Base-by-base conservation (phyloP, 1,139 yeast genomes). In the Scheffersomyces parashehatae region DNA sequence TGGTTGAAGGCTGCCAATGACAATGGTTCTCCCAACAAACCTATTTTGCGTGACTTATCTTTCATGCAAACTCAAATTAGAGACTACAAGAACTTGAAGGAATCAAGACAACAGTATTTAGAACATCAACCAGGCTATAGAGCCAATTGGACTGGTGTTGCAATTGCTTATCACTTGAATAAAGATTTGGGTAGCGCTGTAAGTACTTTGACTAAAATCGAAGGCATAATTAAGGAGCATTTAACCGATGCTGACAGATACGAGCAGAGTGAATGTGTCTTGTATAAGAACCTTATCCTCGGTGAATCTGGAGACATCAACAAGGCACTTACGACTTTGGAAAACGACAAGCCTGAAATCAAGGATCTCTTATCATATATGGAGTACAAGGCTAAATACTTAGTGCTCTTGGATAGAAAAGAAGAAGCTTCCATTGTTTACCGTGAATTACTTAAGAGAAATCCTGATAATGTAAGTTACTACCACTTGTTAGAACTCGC, bases 131-230 rank as follows among this genome's bases (percentile, higher is more conserved):
- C 96, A 10, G 96, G 96, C 0, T 85, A 81, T 60, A 79, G 97
- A 52, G 93, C 95, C 52, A 86, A 89, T 58, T 95, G 98, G 97
- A 87, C 96, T 2, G 85, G 87, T 0, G 73, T 88, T 43, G 97
- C 97, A 0, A 75, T 88, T 34, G 96, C 97, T 0, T 89, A 87
- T 58, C 89, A 88, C 62, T 73, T 91, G 59, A 80, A 79, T 58
- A 77, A 79, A 26, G 89, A 91, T 58, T 78, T 74, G 57, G 70
- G 69, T 29, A 80, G 79, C 12, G 95, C 97, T 3, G 83, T 85
- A 46, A 77, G 80, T 43, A 86, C 95, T 3, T 75, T 91, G 54
- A 62, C 78, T 28, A 83, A 86, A 55, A 88, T 88, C 54, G 96
- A 90, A 59, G 82, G 77, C 14, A 70, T 89, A 31, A 81, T 88